Base-by-base conservation (phyloP, 2,329 filamentous ascomycete species). In the Parafenestella ontariensis region DNA sequence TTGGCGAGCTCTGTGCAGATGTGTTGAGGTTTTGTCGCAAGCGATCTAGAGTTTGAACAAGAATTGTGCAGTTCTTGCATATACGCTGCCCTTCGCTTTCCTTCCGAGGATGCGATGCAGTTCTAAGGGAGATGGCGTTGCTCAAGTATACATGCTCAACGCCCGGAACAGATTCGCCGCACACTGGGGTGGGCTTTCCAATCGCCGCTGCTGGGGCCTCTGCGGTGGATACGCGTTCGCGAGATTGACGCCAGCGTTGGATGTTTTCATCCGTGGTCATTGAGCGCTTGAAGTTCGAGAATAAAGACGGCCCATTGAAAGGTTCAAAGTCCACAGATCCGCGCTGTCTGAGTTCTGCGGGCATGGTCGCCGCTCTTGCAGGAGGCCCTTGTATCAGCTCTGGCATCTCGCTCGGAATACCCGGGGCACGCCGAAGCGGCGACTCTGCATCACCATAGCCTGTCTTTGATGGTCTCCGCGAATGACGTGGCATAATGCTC, bases 181-280 rank as follows among this genome's bases (percentile, higher is more conserved):
- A 72, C 5, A 72, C 34, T 5, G 69, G 49, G 0, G 13, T 49
- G 5, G 37, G 46, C 6, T 39, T 33, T 6, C 36, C 49, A 9
- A 10, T 18, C 13, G 24, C 18, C 7, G 24, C 11, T 34, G 45
- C 3, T 5, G 28, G 37, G 17, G 1, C 21, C 7, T 29, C 11
- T 18, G 28, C 13, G 9, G 15, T 34, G 5, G 47, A 23, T 11
- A 11, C 18, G 5, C 39, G 8, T 5, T 50, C 34, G 8, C 37
- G 49, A 7, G 59, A 48, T 43, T 52, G 44, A 15, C 48, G 57
- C 67, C 67, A 66, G 31, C 52, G 42, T 26, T 61, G 54, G 7
- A 66, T 56, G 20, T 61, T 65, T 31, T 66, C 59, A 11, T 70
- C 60, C 2, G 64, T 66, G 7, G 66, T 71, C 54, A 68, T 62